Evolutionary conservation across 345 rosid genomes (phyloP).

Genomic region (Sonneratia caseolaris): DNA sequence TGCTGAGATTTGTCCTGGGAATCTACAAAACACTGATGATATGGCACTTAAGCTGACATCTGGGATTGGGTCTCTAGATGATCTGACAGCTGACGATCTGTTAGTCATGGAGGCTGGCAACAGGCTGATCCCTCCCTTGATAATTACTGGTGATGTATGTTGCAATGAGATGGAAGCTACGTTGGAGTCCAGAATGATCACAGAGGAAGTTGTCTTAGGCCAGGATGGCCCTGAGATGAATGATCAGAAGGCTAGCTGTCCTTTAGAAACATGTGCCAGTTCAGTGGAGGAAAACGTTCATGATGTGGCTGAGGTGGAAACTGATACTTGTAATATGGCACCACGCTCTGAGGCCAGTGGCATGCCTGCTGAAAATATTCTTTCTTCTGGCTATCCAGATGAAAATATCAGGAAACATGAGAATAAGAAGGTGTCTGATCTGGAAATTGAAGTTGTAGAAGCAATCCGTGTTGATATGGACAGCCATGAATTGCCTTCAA

Average conservation of each 20-base stretch:
- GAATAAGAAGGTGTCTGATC: background rate
- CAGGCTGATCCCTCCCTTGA: background rate
- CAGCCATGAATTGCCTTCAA: background rate
- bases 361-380: background rate
- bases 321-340: background rate
- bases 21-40: background rate
- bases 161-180: background rate
- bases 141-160: background rate
- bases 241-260: background rate
- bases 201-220: background rate
- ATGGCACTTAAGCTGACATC: background rate
- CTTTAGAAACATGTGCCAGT: background rate
- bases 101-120: background rate
- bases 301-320: background rate
- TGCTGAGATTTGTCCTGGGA: background rate
- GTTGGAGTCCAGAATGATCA: background rate
- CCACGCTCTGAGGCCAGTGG: background rate
- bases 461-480: background rate
- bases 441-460: slow-evolving; percentile 3
- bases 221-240: background rate
- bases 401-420: background rate
- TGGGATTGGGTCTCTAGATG: background rate
- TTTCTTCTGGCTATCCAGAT: slow-evolving; percentile 1
- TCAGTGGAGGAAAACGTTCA: slow-evolving; percentile 1
- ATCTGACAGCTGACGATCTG: background rate